phyloP scores from a whole-genome alignment of 2,329 filamentous ascomycete species.

The Pseudogymnoascus sp. region DNA sequence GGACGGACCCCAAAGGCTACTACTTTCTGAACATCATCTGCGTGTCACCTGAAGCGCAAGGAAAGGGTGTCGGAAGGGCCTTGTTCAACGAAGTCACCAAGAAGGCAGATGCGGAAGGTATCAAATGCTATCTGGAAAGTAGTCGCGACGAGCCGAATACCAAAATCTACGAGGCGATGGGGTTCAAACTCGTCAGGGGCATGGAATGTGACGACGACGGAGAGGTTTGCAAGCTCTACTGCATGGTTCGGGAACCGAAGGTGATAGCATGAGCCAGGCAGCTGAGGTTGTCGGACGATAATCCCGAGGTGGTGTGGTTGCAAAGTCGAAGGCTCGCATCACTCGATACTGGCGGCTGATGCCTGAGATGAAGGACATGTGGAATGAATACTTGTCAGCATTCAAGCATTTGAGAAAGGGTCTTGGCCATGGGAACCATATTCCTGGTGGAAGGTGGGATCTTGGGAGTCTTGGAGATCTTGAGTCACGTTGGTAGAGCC shows the following conservation, averaged over 20 bases:
- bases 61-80: conserved; percentile 56
- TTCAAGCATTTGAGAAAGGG: not conserved
- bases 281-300: not conserved
- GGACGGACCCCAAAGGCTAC: conserved; percentile 59
- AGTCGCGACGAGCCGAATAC: conserved; percentile 61
- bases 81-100: conserved; percentile 57
- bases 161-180: conserved; percentile 61
- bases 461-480: not conserved
- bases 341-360: not conserved
- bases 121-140: conserved; percentile 63
- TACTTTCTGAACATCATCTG: conserved; percentile 73
- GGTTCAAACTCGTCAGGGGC: conserved; percentile 55
- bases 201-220: conserved; percentile 60
- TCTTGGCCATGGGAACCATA: not conserved
- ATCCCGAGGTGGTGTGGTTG: not conserved
- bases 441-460: not conserved
- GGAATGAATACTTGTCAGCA: not conserved
- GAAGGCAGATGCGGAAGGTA: conserved; percentile 54
- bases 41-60: conserved; percentile 56
- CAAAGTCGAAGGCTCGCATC: not conserved
- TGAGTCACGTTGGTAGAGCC: not conserved
- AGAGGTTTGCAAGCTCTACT: conserved; percentile 44
- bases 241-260: conserved; percentile 38
- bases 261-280: not conserved
- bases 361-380: not conserved